Conservation (phyloP, 805 yeast species). For the Teunomyces cretensis region DNA sequence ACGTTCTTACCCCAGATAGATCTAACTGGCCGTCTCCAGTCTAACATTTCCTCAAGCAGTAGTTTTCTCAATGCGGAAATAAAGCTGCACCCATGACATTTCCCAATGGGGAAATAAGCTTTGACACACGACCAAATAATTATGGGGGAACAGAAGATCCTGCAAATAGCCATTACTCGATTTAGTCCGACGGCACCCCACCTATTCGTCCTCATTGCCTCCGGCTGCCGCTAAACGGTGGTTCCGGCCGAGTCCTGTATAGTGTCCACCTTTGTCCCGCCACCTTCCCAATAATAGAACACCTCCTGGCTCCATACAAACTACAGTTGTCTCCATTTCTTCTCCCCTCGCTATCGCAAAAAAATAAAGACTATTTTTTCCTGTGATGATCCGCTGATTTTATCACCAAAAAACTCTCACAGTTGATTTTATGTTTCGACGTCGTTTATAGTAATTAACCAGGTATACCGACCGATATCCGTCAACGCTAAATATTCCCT, state of each 20-base stretch:
- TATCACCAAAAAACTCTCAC: background rate
- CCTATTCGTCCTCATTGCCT: no score
- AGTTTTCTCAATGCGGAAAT: constrained; percentile 2
- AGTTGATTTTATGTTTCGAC: background rate
- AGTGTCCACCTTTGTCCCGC: no score
- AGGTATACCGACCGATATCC: background rate
- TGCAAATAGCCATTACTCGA: no score
- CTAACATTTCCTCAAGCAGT: background rate
- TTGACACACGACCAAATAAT: background rate
- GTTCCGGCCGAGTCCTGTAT: no score
- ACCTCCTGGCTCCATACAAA: no score
- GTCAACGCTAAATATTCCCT: background rate
- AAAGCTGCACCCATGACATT: background rate
- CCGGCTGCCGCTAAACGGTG: no score
- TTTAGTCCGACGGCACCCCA: no score
- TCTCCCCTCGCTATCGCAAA: background rate
- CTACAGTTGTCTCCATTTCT: no score
- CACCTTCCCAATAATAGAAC: no score
- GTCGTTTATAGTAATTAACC: background rate
- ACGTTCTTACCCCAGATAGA: constrained; percentile 2
- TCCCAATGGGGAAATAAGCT: background rate
- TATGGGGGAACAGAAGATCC: no score
- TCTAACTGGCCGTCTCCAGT: background rate
- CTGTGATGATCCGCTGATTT: background rate
- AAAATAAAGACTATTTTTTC: constrained; percentile 1